Base-by-base conservation (phyloP, 169 alveolate genomes). In the Cryptosporidium sp. region DNA sequence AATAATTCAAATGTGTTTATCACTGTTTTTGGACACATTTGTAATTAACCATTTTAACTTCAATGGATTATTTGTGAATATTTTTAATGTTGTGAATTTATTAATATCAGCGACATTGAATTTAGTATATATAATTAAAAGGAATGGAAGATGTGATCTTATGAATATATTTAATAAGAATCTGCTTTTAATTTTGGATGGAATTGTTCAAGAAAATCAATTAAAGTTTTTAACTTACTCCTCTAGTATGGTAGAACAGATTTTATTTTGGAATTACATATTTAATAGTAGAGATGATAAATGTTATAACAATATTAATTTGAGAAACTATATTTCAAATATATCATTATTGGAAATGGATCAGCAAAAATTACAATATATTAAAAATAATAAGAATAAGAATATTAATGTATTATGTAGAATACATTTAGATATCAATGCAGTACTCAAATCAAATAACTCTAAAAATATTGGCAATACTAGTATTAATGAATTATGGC, bases 281-380 rank as follows among this genome's bases (percentile, higher is more conserved):
- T 23, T 51, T 8, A 73, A 73, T n/a, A 39, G 10, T 37, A 9
- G 10, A 10, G 35, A 37, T 31, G 48, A 33, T 35, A 37, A n/a
- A n/a, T n/a, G 23, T 9, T 6, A 21, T 26, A n/a, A 14, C 7
- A 31, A 14, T 31, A 18, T 31, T 6, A 31, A 35, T 10, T 18
- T 48, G 23, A 51, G 29, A n/a, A 37, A 58, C 33, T 26, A 10
- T 10, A 7, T 73, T 12, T 69, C 84, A 21, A 73, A 73, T 41
- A 73, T 73, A 55, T 59, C 86, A 18, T 10, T 55, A 35, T 37
- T 51, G 2, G 86, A 73, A 29, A 73, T 73, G 86, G 86, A 73
- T 0, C 86, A 73, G 35, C 86, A 73, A 12, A 71, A 71, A 35
- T 35, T 71, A 14, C 69, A 52, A 2, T 29, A 59, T 31, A 12